Base-by-base conservation (phyloP, 305 asterid genomes). In the Caryopteris hybrid region DNA sequence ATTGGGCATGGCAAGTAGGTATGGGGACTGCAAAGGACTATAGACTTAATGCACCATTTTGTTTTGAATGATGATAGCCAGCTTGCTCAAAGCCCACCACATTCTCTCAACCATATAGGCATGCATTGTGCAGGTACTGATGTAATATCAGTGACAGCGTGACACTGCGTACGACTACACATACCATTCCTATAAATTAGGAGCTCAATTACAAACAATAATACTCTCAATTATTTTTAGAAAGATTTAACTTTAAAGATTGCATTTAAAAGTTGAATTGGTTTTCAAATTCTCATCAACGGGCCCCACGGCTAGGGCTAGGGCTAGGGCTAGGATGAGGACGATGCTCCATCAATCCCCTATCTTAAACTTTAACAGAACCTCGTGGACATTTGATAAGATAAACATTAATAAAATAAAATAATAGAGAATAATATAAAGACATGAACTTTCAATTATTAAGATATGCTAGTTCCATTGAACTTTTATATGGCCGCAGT, bases 11-110 rank as follows among this genome's bases (percentile, higher is more conserved):
- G 67, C 52, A 58, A 13, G 31, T 21, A 22, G 61, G 61, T 20
- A 57, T 46, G 66, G 73, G 65, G 57, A 56, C 56, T 56, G 34
- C 57, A 68, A 68, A 68, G 39, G 52, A 50, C 50, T 48, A 36
- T 36, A 64, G n/a, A 4, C 47, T 33, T 64, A 36, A 27, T 50
- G 27, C 17, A 65, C 25, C n/a, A 5, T 65, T 65, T 51, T 65
- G 51, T 36, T 13, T 13, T 7, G 2, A 48, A 48, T 33, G 21
- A 65, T 25, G 33, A 27, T 9, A 42, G 72, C 65, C 65, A 68
- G 55, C 55, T 41, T 21, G 45, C 16, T n/a, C 64, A 1, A 57
- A 16, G 47, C 64, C 64, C 62, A 56, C 63, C 55, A 52, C 6
- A 53, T 41, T 23, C 29, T 61, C 58, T 48, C 70, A 31, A 47